Evolutionary conservation across 2,329 filamentous ascomycete genomes (phyloP), one percentile per base, ranked within the genome.

Genomic region (Phialocephala subalpina): DNA sequence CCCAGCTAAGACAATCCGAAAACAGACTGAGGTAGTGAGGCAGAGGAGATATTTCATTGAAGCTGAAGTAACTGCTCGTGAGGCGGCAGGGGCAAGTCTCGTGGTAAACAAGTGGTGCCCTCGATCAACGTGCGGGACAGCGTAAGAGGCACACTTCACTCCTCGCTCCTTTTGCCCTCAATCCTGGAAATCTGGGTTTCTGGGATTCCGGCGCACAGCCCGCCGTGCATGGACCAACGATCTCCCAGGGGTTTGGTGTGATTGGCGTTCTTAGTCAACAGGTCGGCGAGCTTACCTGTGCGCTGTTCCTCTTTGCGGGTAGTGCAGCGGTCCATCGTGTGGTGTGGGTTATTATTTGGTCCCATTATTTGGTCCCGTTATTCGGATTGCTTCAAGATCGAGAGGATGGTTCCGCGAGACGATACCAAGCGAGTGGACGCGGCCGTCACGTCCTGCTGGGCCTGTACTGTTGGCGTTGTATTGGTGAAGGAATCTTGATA

Each of bases 101-200:
- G 63, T 61, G 58, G 58, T 49, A 47, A 52, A 45, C 25, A n/a
- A 22, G 45, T 22, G 45, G n/a, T 49, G 45, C 7, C 12, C n/a
- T 42, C 40, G 45, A 49, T 49, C 25, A 49, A 25, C 45, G 45
- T 49, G 45, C 45, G 45, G 45, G 20, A 4, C 45, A 49, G 45
- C 45, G 45, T 25, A 22, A 27, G 45, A 49, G 45, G 45, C 45
- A 47, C 42, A 22, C 18, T 25, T 22, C 45, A 22, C 20, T 12
- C 12, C 38, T 12, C 4, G n/a, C 6, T 6, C 1, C 5, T 5
- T 14, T 8, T 16, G 16, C 2, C 49, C 25, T 53, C 7, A 12
- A 12, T 33, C 27, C 49, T 33, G 22, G 59, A 61, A 63, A 63
- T 68, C 66, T 65, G 57, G 63, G 60, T 65, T 58, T 62, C 55